Conservation (phyloP, 1,284 basidiomycete genomes). For the Apiotrichum laibachii region DNA sequence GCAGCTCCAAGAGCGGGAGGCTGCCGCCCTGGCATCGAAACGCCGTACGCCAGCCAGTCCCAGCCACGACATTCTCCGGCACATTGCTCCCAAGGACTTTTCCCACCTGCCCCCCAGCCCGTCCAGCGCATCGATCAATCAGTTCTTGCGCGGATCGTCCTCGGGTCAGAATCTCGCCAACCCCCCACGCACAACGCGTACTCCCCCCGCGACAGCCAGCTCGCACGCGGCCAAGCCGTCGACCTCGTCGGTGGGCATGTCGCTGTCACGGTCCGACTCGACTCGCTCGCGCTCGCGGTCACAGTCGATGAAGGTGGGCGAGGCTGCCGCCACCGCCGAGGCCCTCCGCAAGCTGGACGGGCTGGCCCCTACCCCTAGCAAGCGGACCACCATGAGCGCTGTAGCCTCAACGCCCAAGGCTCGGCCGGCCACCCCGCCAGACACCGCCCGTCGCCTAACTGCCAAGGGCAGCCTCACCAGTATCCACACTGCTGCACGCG, state of each 20-base stretch:
- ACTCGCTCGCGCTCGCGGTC: constrained; percentile 15
- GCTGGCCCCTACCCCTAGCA: constrained; percentile 65
- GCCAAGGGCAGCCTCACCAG: constrained; percentile 14
- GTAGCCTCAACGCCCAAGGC: constrained; percentile 35
- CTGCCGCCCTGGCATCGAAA: not conserved
- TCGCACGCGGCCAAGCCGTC: constrained; percentile 15
- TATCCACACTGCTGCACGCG: constrained; percentile 4
- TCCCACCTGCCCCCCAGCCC: constrained; percentile 84
- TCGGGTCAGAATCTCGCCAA: constrained; percentile 46
- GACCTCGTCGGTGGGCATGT: constrained; percentile 1
- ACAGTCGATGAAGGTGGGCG: constrained; percentile 26
- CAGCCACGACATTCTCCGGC: constrained; percentile 53
- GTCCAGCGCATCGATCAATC: constrained; percentile 75
- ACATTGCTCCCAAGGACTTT: constrained; percentile 61
- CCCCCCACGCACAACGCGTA: constrained; percentile 33
- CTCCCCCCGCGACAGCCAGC: constrained; percentile 40
- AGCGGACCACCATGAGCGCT: constrained; percentile 20
- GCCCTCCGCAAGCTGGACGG: constrained; percentile 92
- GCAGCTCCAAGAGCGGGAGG: not conserved
- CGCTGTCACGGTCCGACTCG: constrained; percentile 16
- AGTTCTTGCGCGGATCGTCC: constrained; percentile 65
- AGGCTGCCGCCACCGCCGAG: constrained; percentile 80
- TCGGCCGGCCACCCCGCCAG: constrained; percentile 68
- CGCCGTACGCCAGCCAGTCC: constrained; percentile 26
- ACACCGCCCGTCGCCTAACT: constrained; percentile 6